Evolutionary conservation across 2,329 filamentous ascomycete genomes (phyloP).

Genomic region (Sporothrix globosa): DNA sequence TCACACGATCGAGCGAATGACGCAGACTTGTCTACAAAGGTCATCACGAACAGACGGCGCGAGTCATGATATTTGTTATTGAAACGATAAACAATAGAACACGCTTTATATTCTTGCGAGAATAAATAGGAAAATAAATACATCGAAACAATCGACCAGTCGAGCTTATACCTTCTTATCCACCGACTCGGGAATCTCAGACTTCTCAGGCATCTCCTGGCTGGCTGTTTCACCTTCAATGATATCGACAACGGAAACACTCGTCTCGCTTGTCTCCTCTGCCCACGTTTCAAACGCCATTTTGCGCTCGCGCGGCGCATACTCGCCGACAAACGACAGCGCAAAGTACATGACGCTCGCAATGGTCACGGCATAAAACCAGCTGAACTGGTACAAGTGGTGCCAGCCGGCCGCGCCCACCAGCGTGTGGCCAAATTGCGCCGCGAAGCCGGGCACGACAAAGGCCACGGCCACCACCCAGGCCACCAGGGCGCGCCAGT

Average conservation of each 20-base stretch:
- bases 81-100: too few species aligned
- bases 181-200: constrained; percentile 6
- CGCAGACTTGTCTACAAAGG: not conserved
- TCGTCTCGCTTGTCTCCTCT: too few species aligned
- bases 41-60: not conserved
- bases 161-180: constrained; percentile 10
- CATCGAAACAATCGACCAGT: not conserved
- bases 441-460: constrained; percentile 23
- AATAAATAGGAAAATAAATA: not conserved
- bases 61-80: not conserved
- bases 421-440: constrained; percentile 29
- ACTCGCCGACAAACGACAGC: constrained; percentile 15
- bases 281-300: not conserved
- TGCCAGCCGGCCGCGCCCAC: constrained; percentile 23
- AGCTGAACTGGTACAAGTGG: constrained; percentile 29
- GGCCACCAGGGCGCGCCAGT: constrained; percentile 33
- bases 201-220: not conserved
- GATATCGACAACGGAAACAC: not conserved
- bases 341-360: constrained; percentile 24
- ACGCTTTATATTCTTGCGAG: not conserved
- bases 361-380: constrained; percentile 23
- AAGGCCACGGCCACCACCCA: constrained; percentile 25
- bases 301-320: not conserved
- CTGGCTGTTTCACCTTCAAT: constrained; percentile 34
- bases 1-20: not conserved